Percentiles rank a stretch among this genome's conserved stretches.
These are phyloP conservation scores for Rheum nobile DNA, from an alignment of 148 eudicot genomes.

Conservation along the genomic window DNA sequence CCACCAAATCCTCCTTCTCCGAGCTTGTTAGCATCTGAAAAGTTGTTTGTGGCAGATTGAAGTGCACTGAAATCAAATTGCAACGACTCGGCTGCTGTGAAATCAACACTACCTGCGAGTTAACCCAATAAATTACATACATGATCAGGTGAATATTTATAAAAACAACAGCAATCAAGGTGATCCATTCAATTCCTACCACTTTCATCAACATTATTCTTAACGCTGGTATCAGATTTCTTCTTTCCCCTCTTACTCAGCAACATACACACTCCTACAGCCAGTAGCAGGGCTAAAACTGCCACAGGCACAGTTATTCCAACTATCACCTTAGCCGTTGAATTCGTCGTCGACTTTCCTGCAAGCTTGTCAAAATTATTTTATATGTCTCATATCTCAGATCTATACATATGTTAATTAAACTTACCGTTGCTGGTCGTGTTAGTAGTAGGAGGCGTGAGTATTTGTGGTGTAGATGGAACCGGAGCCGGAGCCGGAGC, in stretches of 20 bases:
- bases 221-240: background rate
- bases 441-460: background rate
- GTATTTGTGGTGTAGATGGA: background rate
- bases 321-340: background rate
- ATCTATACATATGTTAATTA: no score
- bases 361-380: no score
- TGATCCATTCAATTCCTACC: background rate
- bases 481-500: background rate
- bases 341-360: no score
- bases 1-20: slow-evolving; percentile 63
- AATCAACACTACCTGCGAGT: slow-evolving; percentile 20
- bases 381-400: no score
- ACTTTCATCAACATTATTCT: background rate
- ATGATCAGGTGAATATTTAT: no score
- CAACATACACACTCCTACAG: background rate
- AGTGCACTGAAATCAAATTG: slow-evolving; percentile 37
- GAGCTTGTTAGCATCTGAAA: slow-evolving; percentile 40
- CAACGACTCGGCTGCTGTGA: slow-evolving; percentile 28
- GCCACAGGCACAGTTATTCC: background rate
- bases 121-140: no score
- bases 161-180: no score
- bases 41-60: slow-evolving; percentile 33
- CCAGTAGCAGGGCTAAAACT: background rate
- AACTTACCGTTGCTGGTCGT: background rate
- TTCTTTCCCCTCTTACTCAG: background rate